Percentiles rank a stretch among this genome's conserved stretches.
Conservation (phyloP, 371 early-diverging fungal genomes). For the Parasitella parasitica region DNA sequence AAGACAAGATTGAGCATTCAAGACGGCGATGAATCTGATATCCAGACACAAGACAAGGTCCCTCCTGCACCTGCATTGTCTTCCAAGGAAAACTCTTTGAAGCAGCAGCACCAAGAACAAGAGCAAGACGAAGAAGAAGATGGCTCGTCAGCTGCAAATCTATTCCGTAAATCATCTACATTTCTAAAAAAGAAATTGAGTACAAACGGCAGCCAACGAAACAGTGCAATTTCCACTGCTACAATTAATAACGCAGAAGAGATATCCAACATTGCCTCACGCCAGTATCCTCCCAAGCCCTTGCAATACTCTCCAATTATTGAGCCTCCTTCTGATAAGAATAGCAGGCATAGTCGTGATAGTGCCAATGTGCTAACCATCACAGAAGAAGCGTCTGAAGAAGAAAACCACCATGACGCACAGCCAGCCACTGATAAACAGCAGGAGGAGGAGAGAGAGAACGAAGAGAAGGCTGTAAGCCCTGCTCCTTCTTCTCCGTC, state of each 20-base stretch:
- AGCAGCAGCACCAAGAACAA: background rate
- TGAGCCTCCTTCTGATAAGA: conserved; percentile 19
- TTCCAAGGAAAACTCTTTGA: background rate
- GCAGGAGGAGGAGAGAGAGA: background rate
- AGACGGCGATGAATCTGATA: background rate
- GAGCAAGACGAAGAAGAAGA: background rate
- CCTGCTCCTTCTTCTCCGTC: background rate
- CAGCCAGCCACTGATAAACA: background rate
- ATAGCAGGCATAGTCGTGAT: background rate
- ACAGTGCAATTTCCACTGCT: background rate
- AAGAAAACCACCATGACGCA: background rate
- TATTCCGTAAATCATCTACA: conserved; percentile 14
- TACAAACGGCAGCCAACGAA: background rate
- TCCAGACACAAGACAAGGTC: background rate
- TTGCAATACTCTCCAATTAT: conserved; percentile 33
- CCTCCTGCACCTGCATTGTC: background rate
- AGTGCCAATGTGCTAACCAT: background rate
- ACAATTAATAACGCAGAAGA: conserved; percentile 13
- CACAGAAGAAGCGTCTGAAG: background rate
- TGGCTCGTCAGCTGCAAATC: background rate
- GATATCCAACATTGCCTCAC: conserved; percentile 7
- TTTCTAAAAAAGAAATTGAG: conserved; percentile 10
- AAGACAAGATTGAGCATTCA: conserved; percentile 1
- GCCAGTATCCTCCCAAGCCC: conserved; percentile 38
- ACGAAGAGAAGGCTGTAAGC: background rate